These are phyloP conservation scores for Blastocystis sp. DNA, from an alignment of 352 stramenopile genomes.

Conservation along the genomic window DNA sequence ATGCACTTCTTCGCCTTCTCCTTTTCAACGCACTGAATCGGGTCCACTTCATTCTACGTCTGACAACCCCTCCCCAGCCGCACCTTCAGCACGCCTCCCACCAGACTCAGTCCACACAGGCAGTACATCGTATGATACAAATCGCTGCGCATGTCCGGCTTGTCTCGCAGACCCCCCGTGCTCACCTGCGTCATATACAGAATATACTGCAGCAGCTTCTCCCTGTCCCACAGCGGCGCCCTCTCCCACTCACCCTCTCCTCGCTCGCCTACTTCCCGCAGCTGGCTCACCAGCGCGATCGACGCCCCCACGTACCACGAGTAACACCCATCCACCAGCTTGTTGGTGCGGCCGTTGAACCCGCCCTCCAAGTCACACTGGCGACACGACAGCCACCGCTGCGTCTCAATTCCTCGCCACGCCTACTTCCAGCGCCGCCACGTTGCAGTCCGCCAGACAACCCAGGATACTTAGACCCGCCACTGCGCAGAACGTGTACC, in stretches of 20 bases:
- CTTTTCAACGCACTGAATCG: neutral
- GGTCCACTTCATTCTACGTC: conserved; percentile 22
- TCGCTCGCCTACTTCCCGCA: neutral
- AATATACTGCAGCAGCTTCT: conserved; percentile 70
- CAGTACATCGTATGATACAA: conserved; percentile 99
- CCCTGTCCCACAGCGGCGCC: conserved; percentile 67
- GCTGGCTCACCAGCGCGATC: conserved; percentile 68
- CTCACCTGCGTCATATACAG: conserved; percentile 62
- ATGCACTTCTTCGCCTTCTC: neutral
- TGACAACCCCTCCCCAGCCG: neutral
- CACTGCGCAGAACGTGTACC: conserved; percentile 91
- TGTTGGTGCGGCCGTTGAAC: conserved; percentile 90
- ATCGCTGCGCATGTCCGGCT: conserved; percentile 73
- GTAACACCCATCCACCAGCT: conserved; percentile 97
- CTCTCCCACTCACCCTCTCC: neutral
- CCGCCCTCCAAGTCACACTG: conserved; percentile 65
- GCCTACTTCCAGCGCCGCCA: conserved; percentile 64
- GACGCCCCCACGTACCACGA: conserved; percentile 93
- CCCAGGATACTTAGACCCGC: conserved; percentile 81
- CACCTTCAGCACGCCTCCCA: neutral
- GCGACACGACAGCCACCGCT: conserved; percentile 47
- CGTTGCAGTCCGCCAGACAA: conserved; percentile 61
- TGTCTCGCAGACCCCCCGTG: conserved; percentile 63
- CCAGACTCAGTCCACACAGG: conserved; percentile 78
- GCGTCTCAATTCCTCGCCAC: neutral